Conservation (phyloP, 2,329 filamentous ascomycete genomes). For the Colletotrichum tropicicola region DNA sequence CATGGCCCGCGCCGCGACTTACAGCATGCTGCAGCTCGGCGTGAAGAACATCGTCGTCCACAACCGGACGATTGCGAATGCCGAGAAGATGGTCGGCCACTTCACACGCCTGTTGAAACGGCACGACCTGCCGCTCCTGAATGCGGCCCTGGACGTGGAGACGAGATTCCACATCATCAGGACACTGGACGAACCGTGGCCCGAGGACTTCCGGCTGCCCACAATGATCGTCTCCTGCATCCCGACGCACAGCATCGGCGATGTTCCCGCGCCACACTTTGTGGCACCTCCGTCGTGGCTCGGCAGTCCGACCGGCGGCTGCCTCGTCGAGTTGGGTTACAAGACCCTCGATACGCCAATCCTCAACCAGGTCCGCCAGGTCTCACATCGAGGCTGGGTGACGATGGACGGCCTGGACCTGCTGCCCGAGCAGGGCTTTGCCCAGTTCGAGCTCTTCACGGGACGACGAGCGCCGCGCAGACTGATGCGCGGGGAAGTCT, state of each 20-base stretch:
- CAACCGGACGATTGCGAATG: conserved; percentile 75
- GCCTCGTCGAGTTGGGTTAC: conserved; percentile 80
- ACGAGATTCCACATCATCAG: conserved; percentile 66
- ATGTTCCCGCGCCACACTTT: conserved; percentile 73
- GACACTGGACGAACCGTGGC: conserved; percentile 71
- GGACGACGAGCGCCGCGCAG: conserved; percentile 74
- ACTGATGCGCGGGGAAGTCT: conserved; percentile 75
- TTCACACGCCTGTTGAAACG: conserved; percentile 67
- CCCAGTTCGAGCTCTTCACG: conserved; percentile 84
- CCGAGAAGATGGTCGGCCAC: conserved; percentile 72
- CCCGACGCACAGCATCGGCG: conserved; percentile 73
- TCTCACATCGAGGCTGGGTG: conserved; percentile 73
- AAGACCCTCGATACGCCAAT: conserved; percentile 78
- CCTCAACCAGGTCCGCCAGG: conserved; percentile 70
- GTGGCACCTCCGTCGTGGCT: conserved; percentile 76
- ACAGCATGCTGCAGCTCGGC: conserved; percentile 80
- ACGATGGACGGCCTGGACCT: conserved; percentile 80
- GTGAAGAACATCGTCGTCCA: conserved; percentile 79
- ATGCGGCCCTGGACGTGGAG: conserved; percentile 44
- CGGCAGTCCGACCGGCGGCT: conserved; percentile 76
- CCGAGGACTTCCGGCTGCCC: conserved; percentile 67
- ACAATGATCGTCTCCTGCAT: conserved; percentile 83
- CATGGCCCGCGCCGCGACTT: conserved; percentile 82
- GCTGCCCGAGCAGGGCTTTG: conserved; percentile 81
- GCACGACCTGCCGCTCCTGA: conserved; percentile 51